Evolutionary conservation across 257 asterid genomes (phyloP), one percentile per base, ranked within the genome.

Genomic region (Ilex aquifolium): DNA sequence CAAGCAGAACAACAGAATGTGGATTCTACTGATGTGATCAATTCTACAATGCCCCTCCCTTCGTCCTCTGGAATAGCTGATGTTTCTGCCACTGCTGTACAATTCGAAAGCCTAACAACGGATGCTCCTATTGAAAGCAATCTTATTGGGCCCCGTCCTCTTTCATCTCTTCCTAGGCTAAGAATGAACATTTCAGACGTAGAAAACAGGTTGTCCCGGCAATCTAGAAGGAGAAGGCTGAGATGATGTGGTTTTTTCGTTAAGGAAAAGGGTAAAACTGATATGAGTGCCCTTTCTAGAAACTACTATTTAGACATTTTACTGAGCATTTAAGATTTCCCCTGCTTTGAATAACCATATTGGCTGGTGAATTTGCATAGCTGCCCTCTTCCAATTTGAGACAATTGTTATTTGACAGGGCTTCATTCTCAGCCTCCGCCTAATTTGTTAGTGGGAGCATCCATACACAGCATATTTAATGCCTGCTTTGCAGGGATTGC

Each of bases 161-260:
- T 81, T 29, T 67, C 64, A 17, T 57, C 78, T 57, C 78, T 58
- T 66, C 70, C 17, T 56, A 80, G 16, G 27, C 27, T 21, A 21
- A 79, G 88, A 63, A 76, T 74, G 6, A 64, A 84, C 75, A 53
- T 59, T 61, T 59, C 70, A 21, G 72, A 59, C 64, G 50, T 55
- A n/a, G 76, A 73, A 58, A 51, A 65, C 13, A 75, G 65, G 39
- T 56, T 51, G 61, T 59, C 66, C 54, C 75, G 63, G 57, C 74
- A 70, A 59, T 21, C 63, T 64, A 79, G 88, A 51, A 65, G 77
- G 69, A 74, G 82, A 69, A 76, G 88, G 67, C 64, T 82, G 77
- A 82, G 76, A 66, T 82, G 71, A 73, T 65, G 56, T n/a, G 6
- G 54, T 49, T 49, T 49, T 49, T 49, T n/a, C 4, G 10, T 6